Percentiles rank a stretch among this genome's conserved stretches.
These are phyloP conservation scores for Apophysomyces variabilis DNA, from an alignment of 371 early-diverging fungal species.

Conservation along the genomic window DNA sequence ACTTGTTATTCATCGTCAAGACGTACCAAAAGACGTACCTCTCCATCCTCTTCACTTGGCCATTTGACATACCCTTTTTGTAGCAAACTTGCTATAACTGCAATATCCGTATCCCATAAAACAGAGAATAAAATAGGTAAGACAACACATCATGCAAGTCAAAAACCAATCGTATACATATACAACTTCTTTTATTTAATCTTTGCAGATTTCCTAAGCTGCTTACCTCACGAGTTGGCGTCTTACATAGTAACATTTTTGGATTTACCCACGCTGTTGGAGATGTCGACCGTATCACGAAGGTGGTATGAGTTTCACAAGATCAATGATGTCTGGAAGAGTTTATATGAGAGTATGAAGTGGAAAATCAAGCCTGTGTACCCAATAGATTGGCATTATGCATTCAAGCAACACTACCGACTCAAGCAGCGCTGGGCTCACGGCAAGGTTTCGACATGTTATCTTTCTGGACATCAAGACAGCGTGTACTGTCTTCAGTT, in stretches of 20 bases:
- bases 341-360: slow-evolving; percentile 4
- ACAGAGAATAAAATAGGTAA: neutral
- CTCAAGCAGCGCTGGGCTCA: slow-evolving; percentile 42
- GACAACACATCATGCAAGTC: neutral
- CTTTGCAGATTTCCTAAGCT: slow-evolving; percentile 12
- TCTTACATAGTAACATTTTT: slow-evolving; percentile 9
- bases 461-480: slow-evolving; percentile 84
- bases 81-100: neutral
- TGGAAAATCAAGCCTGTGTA: neutral
- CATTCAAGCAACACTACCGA: slow-evolving; percentile 42
- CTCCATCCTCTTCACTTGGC: neutral
- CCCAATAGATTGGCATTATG: slow-evolving; percentile 36
- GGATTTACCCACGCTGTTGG: slow-evolving; percentile 2
- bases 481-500: slow-evolving; percentile 96
- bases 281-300: slow-evolving; percentile 13
- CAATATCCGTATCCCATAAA: neutral
- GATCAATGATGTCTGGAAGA: slow-evolving; percentile 26
- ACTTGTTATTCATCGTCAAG: neutral
- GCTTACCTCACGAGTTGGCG: slow-evolving; percentile 16
- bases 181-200: neutral
- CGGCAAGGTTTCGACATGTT: slow-evolving; percentile 42
- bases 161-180: too few relatives aligned
- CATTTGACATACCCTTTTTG: neutral
- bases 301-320: slow-evolving; percentile 19
- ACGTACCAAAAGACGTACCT: neutral